Percentiles rank a stretch among this genome's conserved stretches.
These are phyloP conservation scores for Rhododendron molle DNA, from an alignment of 148 eudicot genomes.

Conservation along the genomic window DNA sequence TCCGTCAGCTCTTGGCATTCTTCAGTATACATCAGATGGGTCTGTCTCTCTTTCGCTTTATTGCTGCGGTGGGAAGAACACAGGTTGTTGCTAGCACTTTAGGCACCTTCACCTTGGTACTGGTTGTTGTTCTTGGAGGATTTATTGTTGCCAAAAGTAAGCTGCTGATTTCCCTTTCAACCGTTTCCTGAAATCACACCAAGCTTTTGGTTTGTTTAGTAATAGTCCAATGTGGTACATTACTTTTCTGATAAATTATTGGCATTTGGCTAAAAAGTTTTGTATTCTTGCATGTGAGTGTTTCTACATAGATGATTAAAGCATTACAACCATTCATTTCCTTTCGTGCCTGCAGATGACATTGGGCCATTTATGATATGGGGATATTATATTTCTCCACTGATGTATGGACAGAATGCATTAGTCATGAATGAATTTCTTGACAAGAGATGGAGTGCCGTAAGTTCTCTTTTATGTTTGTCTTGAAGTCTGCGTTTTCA, in stretches of 20 bases:
- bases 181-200: background rate
- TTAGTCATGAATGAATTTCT: slow-evolving; percentile 71
- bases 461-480: slow-evolving; percentile 23
- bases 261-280: background rate
- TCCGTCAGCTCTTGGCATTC: slow-evolving; percentile 56
- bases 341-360: slow-evolving; percentile 39
- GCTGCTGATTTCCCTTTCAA: background rate
- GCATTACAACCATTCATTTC: background rate
- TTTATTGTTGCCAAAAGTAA: slow-evolving; percentile 63
- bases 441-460: slow-evolving; percentile 64
- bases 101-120: slow-evolving; percentile 39
- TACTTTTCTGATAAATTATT: background rate
- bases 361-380: slow-evolving; percentile 58
- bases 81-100: slow-evolving; percentile 46
- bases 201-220: background rate
- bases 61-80: slow-evolving; percentile 63
- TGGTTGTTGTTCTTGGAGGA: slow-evolving; percentile 65
- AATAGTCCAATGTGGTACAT: background rate
- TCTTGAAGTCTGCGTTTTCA: background rate
- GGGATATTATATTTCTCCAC: slow-evolving; percentile 69
- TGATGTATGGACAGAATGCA: slow-evolving; percentile 81
- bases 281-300: background rate
- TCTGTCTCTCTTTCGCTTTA: slow-evolving; percentile 52
- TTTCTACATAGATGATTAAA: background rate
- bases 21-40: slow-evolving; percentile 68